Conservation (phyloP, 129 eudicot genomes). For the Arctium lappa region DNA sequence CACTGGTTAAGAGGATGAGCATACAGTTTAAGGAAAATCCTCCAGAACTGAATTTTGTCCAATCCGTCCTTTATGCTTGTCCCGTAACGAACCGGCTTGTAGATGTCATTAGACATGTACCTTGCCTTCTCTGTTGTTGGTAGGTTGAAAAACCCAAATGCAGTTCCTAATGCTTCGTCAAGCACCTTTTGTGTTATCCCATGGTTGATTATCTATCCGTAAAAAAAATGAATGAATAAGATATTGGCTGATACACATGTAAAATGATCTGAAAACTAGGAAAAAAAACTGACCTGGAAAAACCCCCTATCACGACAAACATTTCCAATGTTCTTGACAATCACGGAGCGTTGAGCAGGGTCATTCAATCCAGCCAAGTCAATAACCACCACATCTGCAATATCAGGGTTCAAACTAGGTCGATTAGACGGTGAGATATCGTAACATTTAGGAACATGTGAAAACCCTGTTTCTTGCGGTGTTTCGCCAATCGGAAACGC, state of each 20-base stretch:
- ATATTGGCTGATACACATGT: not conserved
- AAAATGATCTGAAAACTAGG: not conserved
- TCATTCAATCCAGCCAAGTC: slow-evolving; percentile 45
- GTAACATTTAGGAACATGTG: slow-evolving; percentile 53
- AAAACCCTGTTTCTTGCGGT: slow-evolving; percentile 51
- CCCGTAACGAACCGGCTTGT: slow-evolving; percentile 64
- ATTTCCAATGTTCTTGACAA: slow-evolving; percentile 35
- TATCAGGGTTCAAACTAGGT: slow-evolving; percentile 28
- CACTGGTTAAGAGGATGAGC: slow-evolving; percentile 64
- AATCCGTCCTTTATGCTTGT: slow-evolving; percentile 62
- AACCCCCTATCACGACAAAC: slow-evolving; percentile 56
- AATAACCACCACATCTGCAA: slow-evolving; percentile 32
- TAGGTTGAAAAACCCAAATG: slow-evolving; percentile 45
- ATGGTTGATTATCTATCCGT: slow-evolving; percentile 48
- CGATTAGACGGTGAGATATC: slow-evolving; percentile 26
- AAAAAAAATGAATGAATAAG: not conserved
- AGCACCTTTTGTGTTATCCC: slow-evolving; percentile 56
- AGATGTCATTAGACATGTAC: slow-evolving; percentile 62
- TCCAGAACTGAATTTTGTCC: slow-evolving; percentile 70
- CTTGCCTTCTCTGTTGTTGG: slow-evolving; percentile 41
- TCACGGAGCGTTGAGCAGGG: slow-evolving; percentile 25
- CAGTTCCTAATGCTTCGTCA: slow-evolving; percentile 48
- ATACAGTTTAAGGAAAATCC: slow-evolving; percentile 75
- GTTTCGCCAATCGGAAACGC: slow-evolving; percentile 47
- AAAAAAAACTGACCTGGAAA: slow-evolving; percentile 47